Base-by-base conservation (phyloP, 164 flowering plant genomes). In the Magnolia sinica region DNA sequence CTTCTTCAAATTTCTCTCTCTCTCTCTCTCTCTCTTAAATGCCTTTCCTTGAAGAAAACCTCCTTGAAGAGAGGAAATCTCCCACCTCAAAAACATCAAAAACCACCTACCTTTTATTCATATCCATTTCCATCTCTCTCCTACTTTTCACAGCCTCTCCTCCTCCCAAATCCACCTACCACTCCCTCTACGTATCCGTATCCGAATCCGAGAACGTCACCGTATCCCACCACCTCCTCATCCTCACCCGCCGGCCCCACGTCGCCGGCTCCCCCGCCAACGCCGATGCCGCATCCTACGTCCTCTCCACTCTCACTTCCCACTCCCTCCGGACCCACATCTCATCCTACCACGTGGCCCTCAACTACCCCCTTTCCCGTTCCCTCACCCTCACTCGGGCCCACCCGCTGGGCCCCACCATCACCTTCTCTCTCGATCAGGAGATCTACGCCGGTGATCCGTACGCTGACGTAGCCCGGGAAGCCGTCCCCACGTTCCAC, bases 221-320 rank as follows among this genome's bases (percentile, higher is more conserved):
- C 49, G 81, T 88, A 14, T 72, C 92, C 9, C 66, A 81, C 78
- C 88, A 90, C 79, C 93, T 91, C 84, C 74, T 79, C 78, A 75
- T 74, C 77, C 91, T 91, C 73, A 91, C 93, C 10, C 86, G 77
- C 73, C 79, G 90, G 6, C 96, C 96, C 13, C 96, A 91, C 73
- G 81, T 84, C 4, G 92, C 96, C 27, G 92, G 94, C 69, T 66
- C 91, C 0, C 73, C 78, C 22, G 91, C 89, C 74, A 90, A 91
- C 85, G 85, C 89, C 27, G 89, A 81, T 18, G 90, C 89, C 51
- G 96, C 94, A 20, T 61, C 80, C 58, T 87, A 87, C 74, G 96
- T 90, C 27, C 85, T 85, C 19, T 83, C 88, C 77, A 82, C 84
- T 29, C 76, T 91, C 80, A 24, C 82, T 37, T 85, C 90, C 68